Conservation (phyloP, 2,329 filamentous ascomycete species). For the Ceratocystis diversiconidia region DNA sequence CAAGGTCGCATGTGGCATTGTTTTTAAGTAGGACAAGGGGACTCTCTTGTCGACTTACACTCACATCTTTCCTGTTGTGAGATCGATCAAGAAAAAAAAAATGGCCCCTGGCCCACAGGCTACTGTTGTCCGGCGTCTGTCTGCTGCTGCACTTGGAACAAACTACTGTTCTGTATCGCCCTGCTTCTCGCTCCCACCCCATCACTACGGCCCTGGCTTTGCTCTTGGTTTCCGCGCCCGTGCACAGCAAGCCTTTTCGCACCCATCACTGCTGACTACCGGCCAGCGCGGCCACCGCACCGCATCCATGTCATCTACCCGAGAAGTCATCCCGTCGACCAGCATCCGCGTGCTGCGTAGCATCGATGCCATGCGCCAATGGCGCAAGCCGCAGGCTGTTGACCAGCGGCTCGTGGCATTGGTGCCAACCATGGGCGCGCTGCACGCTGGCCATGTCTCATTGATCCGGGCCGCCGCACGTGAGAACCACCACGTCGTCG, state of each 20-base stretch:
- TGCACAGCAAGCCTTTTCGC: neutral
- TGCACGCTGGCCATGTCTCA: conserved; percentile 83
- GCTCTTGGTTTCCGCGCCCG: neutral
- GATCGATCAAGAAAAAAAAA: neutral
- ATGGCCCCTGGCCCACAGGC: neutral
- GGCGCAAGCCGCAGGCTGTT: conserved; percentile 51
- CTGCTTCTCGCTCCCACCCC: neutral
- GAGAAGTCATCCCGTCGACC: conserved; percentile 39
- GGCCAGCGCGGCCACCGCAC: conserved; percentile 18
- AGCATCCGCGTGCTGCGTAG: conserved; percentile 62
- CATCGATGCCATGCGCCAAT: conserved; percentile 54
- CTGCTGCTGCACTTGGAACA: neutral
- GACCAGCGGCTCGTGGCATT: conserved; percentile 64
- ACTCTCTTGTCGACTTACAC: too few relatives aligned
- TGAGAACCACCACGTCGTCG: conserved; percentile 75
- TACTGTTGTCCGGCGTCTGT: neutral
- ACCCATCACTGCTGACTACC: conserved; percentile 18
- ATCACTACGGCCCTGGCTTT: neutral
- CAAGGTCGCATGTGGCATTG: too few relatives aligned
- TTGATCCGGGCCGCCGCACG: conserved; percentile 70
- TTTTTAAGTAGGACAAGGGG: too few relatives aligned
- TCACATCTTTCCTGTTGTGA: too few relatives aligned
- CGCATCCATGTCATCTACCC: conserved; percentile 19
- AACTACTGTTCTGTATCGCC: neutral
- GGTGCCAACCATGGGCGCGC: conserved; percentile 92